A percentile compares a stretch with the other conserved stretches of the same genome.
These are phyloP conservation scores for Ascochyta pisi DNA, from an alignment of 2,329 filamentous ascomycete genomes.

Conservation along the genomic window DNA sequence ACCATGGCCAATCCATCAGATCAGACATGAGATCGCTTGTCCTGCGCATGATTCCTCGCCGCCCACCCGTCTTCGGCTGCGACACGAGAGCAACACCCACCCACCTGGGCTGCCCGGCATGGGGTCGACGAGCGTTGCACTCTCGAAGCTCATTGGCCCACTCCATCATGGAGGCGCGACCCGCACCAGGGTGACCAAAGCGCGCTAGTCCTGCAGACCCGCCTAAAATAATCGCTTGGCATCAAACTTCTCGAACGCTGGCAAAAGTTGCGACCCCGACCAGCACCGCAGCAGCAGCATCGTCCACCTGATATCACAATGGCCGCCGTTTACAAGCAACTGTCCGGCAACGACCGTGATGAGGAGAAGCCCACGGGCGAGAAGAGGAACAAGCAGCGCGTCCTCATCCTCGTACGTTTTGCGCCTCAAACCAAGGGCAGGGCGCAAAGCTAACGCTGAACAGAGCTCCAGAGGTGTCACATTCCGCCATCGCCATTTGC, in stretches of 20 bases:
- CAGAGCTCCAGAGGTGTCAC: slow-evolving; percentile 87
- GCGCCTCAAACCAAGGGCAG: slow-evolving; percentile 1
- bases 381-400: slow-evolving; percentile 62
- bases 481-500: slow-evolving; percentile 89
- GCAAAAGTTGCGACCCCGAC: slow-evolving; percentile 17
- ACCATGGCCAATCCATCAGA: slow-evolving; percentile 3
- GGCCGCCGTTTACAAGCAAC: slow-evolving; percentile 64
- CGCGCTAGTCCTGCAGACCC: slow-evolving; percentile 15
- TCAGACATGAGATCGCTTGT: not conserved
- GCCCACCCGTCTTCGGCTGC: slow-evolving; percentile 6
- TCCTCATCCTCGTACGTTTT: slow-evolving; percentile 72
- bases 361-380: slow-evolving; percentile 45
- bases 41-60: slow-evolving; percentile 1
- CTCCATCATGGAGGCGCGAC: slow-evolving; percentile 31
- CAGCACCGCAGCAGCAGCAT: slow-evolving; percentile 17
- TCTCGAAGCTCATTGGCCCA: slow-evolving; percentile 28
- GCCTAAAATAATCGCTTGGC: slow-evolving; percentile 26
- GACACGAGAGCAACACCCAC: not conserved
- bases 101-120: slow-evolving; percentile 13
- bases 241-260: slow-evolving; percentile 38
- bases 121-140: slow-evolving; percentile 19
- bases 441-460: slow-evolving; percentile 25
- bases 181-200: slow-evolving; percentile 22
- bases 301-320: slow-evolving; percentile 45
- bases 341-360: slow-evolving; percentile 52